Percentiles rank a stretch among this genome's conserved stretches.
These are phyloP conservation scores for Apiotrichum veenhuisii DNA, from an alignment of 1,284 basidiomycete species.

Conservation along the genomic window DNA sequence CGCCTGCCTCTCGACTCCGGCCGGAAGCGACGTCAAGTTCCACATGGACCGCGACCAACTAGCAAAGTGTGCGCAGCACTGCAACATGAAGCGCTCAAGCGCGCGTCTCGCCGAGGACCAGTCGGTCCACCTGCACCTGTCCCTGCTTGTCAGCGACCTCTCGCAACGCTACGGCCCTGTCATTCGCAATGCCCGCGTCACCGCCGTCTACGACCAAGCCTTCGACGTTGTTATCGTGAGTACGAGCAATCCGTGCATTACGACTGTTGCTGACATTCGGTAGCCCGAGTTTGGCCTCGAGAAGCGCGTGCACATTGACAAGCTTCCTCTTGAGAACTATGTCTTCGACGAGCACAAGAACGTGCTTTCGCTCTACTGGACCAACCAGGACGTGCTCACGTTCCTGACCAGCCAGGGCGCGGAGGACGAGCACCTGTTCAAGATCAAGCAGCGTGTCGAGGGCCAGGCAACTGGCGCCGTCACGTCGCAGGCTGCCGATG, in stretches of 20 bases:
- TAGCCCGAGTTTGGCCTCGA: slow-evolving; percentile 89
- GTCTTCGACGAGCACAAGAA: slow-evolving; percentile 90
- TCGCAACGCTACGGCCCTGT: slow-evolving; percentile 94
- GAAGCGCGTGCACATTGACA: slow-evolving; percentile 96
- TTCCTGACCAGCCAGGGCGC: slow-evolving; percentile 80
- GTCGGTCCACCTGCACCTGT: slow-evolving; percentile 90
- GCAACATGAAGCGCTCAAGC: slow-evolving; percentile 71
- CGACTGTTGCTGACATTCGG: background rate
- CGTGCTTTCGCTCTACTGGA: slow-evolving; percentile 69
- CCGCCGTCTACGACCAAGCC: slow-evolving; percentile 88
- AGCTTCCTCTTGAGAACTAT: slow-evolving; percentile 97
- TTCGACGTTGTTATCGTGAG: slow-evolving; percentile 71
- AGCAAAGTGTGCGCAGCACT: slow-evolving; percentile 94
- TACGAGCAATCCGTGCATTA: background rate
- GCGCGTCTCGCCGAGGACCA: slow-evolving; percentile 92
- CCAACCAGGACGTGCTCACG: slow-evolving; percentile 80
- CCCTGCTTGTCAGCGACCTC: slow-evolving; percentile 81
- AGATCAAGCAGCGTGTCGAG: slow-evolving; percentile 82
- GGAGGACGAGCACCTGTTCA: slow-evolving; percentile 88
- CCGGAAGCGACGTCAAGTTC: slow-evolving; percentile 71
- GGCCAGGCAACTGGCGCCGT: slow-evolving; percentile 60
- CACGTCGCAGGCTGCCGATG: slow-evolving; percentile 72
- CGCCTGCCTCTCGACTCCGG: slow-evolving; percentile 64
- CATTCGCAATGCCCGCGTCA: slow-evolving; percentile 84
- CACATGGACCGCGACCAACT: slow-evolving; percentile 95